Evolutionary conservation across 352 stramenopile genomes (phyloP).

Genomic region (Saprolegnia parasitica): DNA sequence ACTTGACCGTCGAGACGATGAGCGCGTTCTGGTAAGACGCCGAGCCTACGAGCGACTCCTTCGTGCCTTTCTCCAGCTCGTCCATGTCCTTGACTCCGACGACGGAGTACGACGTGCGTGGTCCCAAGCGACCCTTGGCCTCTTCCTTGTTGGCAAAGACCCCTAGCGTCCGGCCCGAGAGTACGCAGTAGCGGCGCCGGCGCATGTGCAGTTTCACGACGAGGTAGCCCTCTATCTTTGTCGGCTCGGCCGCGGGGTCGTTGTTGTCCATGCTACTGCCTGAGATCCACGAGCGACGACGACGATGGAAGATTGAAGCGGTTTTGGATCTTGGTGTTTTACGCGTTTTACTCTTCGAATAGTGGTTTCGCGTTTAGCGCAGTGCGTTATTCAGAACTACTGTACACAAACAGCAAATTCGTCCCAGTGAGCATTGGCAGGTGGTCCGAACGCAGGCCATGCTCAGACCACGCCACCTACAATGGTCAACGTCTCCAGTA

Average conservation of each 20-base stretch:
- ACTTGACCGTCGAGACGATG: constrained; percentile 65
- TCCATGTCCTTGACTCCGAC: constrained; percentile 57
- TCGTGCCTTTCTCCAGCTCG: constrained; percentile 52
- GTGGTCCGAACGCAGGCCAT: too few relatives aligned
- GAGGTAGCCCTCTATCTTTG: constrained; percentile 55
- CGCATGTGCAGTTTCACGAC: constrained; percentile 53
- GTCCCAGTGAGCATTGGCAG: too few relatives aligned
- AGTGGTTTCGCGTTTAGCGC: too few relatives aligned
- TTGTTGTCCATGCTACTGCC: constrained; percentile 5
- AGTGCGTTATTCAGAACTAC: too few relatives aligned
- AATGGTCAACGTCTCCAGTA: too few relatives aligned
- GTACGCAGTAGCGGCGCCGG: constrained; percentile 64
- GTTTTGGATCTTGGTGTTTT: not conserved
- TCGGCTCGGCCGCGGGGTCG: not conserved
- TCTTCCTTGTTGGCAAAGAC: constrained; percentile 60
- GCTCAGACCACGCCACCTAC: too few relatives aligned
- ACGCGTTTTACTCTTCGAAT: too few relatives aligned
- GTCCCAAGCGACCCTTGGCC: not conserved
- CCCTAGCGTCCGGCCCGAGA: constrained; percentile 48
- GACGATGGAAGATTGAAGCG: not conserved
- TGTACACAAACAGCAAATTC: too few relatives aligned
- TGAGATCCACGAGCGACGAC: not conserved
- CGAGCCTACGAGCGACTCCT: constrained; percentile 43
- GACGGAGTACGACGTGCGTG: constrained; percentile 59
- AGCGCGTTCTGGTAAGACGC: constrained; percentile 47